Evolutionary conservation across 106 monocot species (phyloP), one percentile per base, ranked within the genome.

Genomic region (Chionographis japonica): DNA sequence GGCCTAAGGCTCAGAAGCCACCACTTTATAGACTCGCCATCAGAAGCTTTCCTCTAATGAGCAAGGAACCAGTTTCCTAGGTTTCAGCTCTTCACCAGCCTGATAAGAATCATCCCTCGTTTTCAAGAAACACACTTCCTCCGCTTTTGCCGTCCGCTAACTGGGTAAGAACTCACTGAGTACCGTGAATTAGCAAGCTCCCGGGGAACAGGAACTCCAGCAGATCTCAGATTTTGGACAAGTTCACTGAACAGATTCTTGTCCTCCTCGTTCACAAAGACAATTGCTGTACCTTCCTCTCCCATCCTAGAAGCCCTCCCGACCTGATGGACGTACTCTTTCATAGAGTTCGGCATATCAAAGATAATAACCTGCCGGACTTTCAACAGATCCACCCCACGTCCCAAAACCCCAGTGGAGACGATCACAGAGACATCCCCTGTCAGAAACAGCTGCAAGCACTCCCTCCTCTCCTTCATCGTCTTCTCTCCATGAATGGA

Each of bases 241-340:
- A 94, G 85, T 42, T 88, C 94, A 51, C 67, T 66, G 46, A 90
- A 90, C 51, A 94, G 60, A 39, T 72, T 88, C 68, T 81, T 85
- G 65, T 94, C 90, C 50, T 90, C 94, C 65, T 79, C 80, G 75
- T 85, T 90, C 55, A 94, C 79, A 81, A 94, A 87, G 8, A 75
- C 58, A 67, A 90, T 81, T 11, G 90, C 83, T 6, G 37, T 74
- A 46, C 94, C 90, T 38, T 80, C 76, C 54, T 87, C 85, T 63
- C 94, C 85, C 85, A 84, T 88, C 69, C 87, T 82, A 61, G 94
- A 94, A 71, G 94, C 94, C 52, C 94, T 79, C 13, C 94, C 94
- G 63, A 94, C 76, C 76, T 80, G 85, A 87, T 94, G 94, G 39
- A 94, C 52, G 61, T 87, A 94, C 56, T 94, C 90, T 37, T 80